Conservation (phyloP, 2,329 filamentous ascomycete genomes). For the Huntiella abstrusa region DNA sequence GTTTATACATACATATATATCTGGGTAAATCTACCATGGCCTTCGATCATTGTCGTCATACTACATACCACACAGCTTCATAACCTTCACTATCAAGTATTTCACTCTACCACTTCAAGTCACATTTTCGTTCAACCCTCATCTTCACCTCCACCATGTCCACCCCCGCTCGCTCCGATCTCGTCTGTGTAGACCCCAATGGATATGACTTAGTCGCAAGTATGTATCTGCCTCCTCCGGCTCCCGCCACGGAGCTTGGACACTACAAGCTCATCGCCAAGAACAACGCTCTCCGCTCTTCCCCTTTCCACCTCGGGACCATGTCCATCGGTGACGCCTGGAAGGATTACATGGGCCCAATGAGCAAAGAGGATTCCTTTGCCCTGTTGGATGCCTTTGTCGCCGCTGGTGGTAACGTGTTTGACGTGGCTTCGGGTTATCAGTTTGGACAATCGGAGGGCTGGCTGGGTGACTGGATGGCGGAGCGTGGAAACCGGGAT, state of each 20-base stretch:
- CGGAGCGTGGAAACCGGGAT: slow-evolving; percentile 29
- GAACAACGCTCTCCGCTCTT: slow-evolving; percentile 30
- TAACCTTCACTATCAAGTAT: no score
- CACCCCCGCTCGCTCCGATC: no score
- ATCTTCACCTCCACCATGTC: no score
- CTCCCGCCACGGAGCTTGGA: slow-evolving; percentile 29
- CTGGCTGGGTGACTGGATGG: slow-evolving; percentile 42
- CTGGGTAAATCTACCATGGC: no score
- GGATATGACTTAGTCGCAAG: no score
- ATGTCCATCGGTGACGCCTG: slow-evolving; percentile 33
- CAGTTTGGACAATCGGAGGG: slow-evolving; percentile 37
- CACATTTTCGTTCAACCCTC: no score
- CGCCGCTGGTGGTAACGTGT: slow-evolving; percentile 44
- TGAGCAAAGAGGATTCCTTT: slow-evolving; percentile 34
- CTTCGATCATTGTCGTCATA: no score
- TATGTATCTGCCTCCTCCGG: slow-evolving; percentile 15
- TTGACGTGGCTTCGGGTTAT: slow-evolving; percentile 44
- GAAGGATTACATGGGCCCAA: slow-evolving; percentile 28
- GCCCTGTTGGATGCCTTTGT: slow-evolving; percentile 38
- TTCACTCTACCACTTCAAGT: no score
- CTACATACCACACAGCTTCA: no score
- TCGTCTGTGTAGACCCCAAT: no score
- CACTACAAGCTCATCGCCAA: slow-evolving; percentile 32
- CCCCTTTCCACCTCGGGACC: slow-evolving; percentile 23
- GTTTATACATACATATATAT: no score